Percentiles rank a stretch among this genome's conserved stretches.
phyloP scores from a whole-genome alignment of 2,329 filamentous ascomycete genomes.

The Aspergillus sojae region DNA sequence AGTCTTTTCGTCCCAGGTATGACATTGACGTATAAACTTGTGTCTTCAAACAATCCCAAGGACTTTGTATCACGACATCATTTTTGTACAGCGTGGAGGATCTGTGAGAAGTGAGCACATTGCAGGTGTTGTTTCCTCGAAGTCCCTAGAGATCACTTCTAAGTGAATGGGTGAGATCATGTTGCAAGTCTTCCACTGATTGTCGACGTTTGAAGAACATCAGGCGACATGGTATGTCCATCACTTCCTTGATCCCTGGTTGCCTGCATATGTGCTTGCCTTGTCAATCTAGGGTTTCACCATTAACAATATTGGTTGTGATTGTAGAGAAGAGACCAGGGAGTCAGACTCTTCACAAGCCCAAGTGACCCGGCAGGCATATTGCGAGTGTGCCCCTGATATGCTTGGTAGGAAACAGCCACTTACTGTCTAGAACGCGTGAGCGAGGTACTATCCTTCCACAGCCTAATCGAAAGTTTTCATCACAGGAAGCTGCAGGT shows the following conservation, averaged over 20 bases:
- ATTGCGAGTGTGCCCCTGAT: background rate
- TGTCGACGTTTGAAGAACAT: background rate
- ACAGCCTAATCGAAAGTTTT: background rate
- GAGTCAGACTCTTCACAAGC: background rate
- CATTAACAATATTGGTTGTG: background rate
- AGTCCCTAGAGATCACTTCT: background rate
- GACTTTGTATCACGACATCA: background rate
- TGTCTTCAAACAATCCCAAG: background rate
- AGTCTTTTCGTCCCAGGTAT: background rate
- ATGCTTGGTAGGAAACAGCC: background rate
- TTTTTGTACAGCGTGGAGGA: accelerated
- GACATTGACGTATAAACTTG: background rate
- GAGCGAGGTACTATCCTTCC: background rate
- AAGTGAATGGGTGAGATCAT: background rate
- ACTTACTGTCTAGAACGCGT: background rate
- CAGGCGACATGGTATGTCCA: background rate
- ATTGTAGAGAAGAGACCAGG: no score
- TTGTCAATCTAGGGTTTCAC: background rate
- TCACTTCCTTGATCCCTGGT: background rate
- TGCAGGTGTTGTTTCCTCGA: background rate
- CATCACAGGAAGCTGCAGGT: background rate
- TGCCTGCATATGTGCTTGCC: background rate
- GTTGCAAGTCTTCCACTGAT: background rate
- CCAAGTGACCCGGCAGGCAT: background rate
- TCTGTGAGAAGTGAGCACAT: background rate